A percentile compares a stretch with the other conserved stretches of the same genome.
phyloP scores from a whole-genome alignment of 2,329 filamentous ascomycete genomes.

The Calonectria honghensis region DNA sequence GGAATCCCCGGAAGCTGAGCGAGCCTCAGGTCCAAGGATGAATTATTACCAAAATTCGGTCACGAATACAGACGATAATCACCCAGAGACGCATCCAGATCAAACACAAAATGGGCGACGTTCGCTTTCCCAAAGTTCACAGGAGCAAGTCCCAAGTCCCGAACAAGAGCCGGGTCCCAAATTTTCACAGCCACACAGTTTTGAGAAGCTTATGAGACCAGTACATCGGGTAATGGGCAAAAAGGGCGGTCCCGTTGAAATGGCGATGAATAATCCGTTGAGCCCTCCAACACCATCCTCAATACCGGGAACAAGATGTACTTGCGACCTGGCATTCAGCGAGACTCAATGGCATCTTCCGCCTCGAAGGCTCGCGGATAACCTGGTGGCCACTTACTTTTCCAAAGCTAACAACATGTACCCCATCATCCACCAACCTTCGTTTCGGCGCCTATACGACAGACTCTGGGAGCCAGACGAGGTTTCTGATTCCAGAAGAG shows the following conservation, averaged over 20 bases:
- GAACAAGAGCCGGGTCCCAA: neutral
- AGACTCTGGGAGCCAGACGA: neutral
- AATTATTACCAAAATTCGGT: neutral
- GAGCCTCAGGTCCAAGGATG: neutral
- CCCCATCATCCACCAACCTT: neutral
- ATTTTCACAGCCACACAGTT: neutral
- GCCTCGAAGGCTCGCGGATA: neutral
- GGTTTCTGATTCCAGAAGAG: no score
- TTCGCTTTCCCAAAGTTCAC: neutral
- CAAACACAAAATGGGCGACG: neutral
- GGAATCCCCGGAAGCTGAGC: neutral
- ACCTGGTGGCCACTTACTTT: neutral
- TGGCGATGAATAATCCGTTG: no score
- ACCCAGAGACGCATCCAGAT: neutral
- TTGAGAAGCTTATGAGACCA: constrained; percentile 5
- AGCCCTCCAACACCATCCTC: neutral
- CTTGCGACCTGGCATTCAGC: neutral
- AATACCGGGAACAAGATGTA: neutral
- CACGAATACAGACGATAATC: neutral
- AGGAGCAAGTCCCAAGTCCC: neutral
- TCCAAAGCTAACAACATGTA: neutral
- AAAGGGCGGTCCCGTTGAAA: neutral
- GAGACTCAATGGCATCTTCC: neutral
- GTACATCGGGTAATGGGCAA: neutral
- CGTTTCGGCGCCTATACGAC: neutral